Percentiles rank a stretch among this genome's conserved stretches.
Evolutionary conservation across 75 land plant genomes (phyloP).

Genomic region (Picea sitchensis): DNA sequence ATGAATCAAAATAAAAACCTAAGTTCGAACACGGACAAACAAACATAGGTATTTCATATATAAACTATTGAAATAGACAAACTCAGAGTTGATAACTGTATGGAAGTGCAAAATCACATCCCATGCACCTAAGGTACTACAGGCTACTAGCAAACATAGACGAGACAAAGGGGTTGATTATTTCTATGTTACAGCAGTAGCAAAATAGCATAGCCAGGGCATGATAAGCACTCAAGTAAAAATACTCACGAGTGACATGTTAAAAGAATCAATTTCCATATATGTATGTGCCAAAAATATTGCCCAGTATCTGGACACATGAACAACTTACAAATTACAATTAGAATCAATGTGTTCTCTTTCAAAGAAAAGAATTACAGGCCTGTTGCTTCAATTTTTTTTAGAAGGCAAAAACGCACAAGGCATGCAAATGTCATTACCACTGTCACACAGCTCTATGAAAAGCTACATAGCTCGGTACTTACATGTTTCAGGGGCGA

Average conservation of each 20-base stretch:
- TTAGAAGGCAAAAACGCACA: neutral
- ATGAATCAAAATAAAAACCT: too few species aligned
- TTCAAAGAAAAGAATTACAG: neutral
- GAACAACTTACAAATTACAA: neutral
- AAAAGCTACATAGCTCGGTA: neutral
- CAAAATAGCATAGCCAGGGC: neutral
- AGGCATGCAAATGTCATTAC: neutral
- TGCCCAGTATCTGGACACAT: conserved; percentile 9
- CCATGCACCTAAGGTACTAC: neutral
- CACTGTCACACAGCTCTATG: neutral
- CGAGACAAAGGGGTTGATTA: neutral
- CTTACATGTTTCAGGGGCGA: neutral
- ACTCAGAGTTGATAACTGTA: too few species aligned
- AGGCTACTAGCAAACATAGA: neutral
- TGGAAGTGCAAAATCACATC: neutral
- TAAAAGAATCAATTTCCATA: conserved; percentile 10
- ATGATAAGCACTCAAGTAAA: neutral
- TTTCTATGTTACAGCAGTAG: too few species aligned
- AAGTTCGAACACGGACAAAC: too few species aligned
- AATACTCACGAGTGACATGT: neutral
- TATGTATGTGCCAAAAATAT: conserved; percentile 3
- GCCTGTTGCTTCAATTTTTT: neutral
- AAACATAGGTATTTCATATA: too few species aligned
- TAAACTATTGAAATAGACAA: too few species aligned
- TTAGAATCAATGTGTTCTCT: neutral